These are phyloP conservation scores for Aplosporella prunicola DNA, from an alignment of 2,329 filamentous ascomycete species.

Conservation along the genomic window DNA sequence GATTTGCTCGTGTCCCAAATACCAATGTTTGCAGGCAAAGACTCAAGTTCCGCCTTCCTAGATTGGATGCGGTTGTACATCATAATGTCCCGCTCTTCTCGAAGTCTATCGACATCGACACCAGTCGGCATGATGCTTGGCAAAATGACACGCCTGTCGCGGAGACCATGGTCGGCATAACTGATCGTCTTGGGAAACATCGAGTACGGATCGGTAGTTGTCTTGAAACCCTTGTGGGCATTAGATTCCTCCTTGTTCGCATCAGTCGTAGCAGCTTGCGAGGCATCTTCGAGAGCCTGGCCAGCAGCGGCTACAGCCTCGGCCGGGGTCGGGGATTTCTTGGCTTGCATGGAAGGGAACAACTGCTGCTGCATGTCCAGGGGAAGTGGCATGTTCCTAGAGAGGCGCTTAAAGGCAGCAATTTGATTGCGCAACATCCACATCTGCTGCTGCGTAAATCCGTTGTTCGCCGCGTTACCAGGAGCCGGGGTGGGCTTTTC, in stretches of 20 bases:
- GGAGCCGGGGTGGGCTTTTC: conserved; percentile 22
- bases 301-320: conserved; percentile 34
- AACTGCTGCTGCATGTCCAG: conserved; percentile 70
- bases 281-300: conserved; percentile 45
- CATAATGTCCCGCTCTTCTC: conserved; percentile 78
- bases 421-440: conserved; percentile 76
- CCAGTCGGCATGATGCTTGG: conserved; percentile 84
- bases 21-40: conserved; percentile 73
- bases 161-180: conserved; percentile 68
- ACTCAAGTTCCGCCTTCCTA: conserved; percentile 74
- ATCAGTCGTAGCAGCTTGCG: conserved; percentile 32
- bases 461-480: conserved; percentile 18
- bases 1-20: conserved; percentile 71
- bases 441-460: conserved; percentile 69
- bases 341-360: conserved; percentile 59
- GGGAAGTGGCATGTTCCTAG: conserved; percentile 78
- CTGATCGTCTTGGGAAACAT: conserved; percentile 52
- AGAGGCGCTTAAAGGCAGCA: conserved; percentile 78
- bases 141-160: conserved; percentile 68
- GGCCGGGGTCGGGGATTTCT: conserved; percentile 35
- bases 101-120: conserved; percentile 74
- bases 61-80: conserved; percentile 85
- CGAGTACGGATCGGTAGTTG: conserved; percentile 40
- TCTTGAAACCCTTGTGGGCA: conserved; percentile 49
- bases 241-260: conserved; percentile 26